Evolutionary conservation across 23 red algal species (phyloP).

Genomic region (Gracilariopsis chorda): DNA sequence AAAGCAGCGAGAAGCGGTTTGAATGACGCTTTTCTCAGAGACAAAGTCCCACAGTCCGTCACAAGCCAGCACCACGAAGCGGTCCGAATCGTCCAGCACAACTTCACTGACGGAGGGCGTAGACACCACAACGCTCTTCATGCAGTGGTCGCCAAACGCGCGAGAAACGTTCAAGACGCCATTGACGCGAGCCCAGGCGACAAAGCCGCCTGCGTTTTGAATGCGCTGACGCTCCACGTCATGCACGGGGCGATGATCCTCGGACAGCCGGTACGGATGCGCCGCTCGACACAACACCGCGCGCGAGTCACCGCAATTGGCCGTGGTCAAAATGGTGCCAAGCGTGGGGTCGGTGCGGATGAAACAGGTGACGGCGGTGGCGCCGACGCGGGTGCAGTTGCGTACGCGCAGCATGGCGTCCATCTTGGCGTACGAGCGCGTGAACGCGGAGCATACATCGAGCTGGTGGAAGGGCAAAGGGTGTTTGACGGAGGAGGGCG

Average conservation of each 20-base stretch:
- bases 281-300: constrained; percentile 88
- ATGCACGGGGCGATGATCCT: constrained; percentile 83
- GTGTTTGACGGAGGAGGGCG: background rate
- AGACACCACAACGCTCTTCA: constrained; percentile 87
- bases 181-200: constrained; percentile 66
- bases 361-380: constrained; percentile 87
- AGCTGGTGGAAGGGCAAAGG: background rate
- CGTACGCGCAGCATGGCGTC: constrained; percentile 57
- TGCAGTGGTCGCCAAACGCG: constrained; percentile 89
- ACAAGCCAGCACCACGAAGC: constrained; percentile 90
- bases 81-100: constrained; percentile 64
- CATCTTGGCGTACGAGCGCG: constrained; percentile 47
- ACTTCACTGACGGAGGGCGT: constrained; percentile 51
- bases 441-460: constrained; percentile 14
- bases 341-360: constrained; percentile 16
- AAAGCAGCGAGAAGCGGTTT: constrained; percentile 36
- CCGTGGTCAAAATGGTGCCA: constrained; percentile 68
- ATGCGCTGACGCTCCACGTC: constrained; percentile 66
- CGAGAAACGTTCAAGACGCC: constrained; percentile 92
- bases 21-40: constrained; percentile 59
- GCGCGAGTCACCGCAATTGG: constrained; percentile 92
- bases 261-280: constrained; percentile 56
- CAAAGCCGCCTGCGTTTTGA: constrained; percentile 76
- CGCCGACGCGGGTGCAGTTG: constrained; percentile 65
- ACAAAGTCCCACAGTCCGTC: constrained; percentile 99